A percentile compares a stretch with the other conserved stretches of the same genome.
Evolutionary conservation across 1,139 yeast species (phyloP).

Genomic region (Hyphopichia fennica): DNA sequence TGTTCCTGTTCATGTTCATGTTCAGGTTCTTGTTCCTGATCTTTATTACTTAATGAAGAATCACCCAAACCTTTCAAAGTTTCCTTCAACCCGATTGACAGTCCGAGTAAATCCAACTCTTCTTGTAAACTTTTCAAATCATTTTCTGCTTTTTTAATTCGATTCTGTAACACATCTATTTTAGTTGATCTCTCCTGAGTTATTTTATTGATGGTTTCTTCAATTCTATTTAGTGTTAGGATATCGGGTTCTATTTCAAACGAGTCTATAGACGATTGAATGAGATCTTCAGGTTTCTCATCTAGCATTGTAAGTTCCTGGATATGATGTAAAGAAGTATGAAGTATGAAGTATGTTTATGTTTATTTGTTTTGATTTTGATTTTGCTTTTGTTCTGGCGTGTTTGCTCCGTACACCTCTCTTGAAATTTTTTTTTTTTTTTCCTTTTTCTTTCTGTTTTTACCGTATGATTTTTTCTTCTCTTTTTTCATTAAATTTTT

Average conservation of each 20-base stretch:
- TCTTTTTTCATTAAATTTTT: too few species aligned
- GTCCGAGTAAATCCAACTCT: conserved; percentile 25
- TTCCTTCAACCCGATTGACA: conserved; percentile 5
- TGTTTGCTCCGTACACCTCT: too few species aligned
- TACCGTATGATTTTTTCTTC: too few species aligned
- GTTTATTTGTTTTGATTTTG: neutral
- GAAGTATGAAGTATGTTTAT: neutral
- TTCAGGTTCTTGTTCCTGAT: neutral
- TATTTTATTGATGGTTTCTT: conserved; percentile 33
- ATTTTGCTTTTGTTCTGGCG: neutral
- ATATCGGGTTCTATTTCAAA: conserved; percentile 57
- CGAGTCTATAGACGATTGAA: conserved; percentile 44
- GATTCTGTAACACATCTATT: conserved; percentile 19
- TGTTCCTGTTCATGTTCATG: conserved; percentile 2
- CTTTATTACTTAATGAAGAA: neutral
- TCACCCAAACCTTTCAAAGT: conserved; percentile 2
- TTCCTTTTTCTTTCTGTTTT: too few species aligned
- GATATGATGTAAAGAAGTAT: neutral
- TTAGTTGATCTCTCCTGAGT: conserved; percentile 24
- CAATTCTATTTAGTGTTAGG: conserved; percentile 47
- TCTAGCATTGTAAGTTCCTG: conserved; percentile 22
- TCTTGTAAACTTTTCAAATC: conserved; percentile 16
- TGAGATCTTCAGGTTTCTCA: conserved; percentile 37
- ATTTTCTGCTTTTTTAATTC: conserved; percentile 21
- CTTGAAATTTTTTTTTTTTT: too few species aligned